Evolutionary conservation across 805 yeast genomes (phyloP), one percentile per base, ranked within the genome.

Genomic region (Saccharomycopsis babjevae): DNA sequence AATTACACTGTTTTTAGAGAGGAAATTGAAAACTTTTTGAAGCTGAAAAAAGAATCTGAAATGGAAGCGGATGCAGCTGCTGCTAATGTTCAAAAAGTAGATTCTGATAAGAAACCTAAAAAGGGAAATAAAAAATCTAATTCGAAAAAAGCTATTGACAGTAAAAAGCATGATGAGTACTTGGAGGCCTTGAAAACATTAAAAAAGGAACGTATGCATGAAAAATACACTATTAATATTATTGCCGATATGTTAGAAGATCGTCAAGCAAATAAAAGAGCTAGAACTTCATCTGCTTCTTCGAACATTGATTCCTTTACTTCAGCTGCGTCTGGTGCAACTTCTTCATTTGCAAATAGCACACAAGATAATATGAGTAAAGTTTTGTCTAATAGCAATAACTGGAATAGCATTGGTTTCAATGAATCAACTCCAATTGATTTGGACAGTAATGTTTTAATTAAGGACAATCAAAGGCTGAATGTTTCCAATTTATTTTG

Each of bases 401-500:
- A 30, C 16, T 59, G 61, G 61, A 10, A 6, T 4, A 30, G 39
- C 4, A 13, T 55, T 15, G 61, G 61, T 10, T 50, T 59, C 7
- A 59, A 42, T 43, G 56, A 59, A 4, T 32, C 46, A 25, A n/a
- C 22, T 7, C 15, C 36, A 10, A 38, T 59, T 43, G 61, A 59
- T n/a, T 25, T 59, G 28, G 3, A 40, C n/a, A 50, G 43, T 13
- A 16, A 25, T 32, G 42, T 54, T 25, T 50, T 34, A 11, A 54
- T 36, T 30, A 46, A 55, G 3, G 34, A 50, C 15, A 6, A 40
- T 40, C 20, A 20, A 7, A 54, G 56, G 38, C n/a, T 54, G 36
- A 8, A 8, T 20, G 34, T 38, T 25, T 34, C 32, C 43, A 92
- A 91, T 71, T 72, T 92, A 67, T 94, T 93, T 77, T 89, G 89